phyloP scores from a whole-genome alignment of 306 rosid species.

The Citrullus mucosospermus region DNA sequence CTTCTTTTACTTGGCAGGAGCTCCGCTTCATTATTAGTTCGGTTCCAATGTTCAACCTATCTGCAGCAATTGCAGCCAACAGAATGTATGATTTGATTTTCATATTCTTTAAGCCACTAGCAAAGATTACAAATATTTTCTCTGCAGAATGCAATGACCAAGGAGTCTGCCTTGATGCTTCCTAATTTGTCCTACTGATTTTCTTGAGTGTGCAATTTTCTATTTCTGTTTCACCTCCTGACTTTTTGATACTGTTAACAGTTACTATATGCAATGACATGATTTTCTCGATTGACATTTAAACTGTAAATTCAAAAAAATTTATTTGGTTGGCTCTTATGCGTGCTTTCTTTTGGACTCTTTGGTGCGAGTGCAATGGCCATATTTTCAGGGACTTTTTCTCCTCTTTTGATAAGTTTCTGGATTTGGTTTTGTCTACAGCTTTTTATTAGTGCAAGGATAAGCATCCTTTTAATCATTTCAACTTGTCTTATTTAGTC shows the following conservation, averaged over 20 bases:
- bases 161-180: background rate
- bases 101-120: background rate
- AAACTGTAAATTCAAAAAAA: background rate
- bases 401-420: too few species aligned
- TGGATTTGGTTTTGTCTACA: too few species aligned
- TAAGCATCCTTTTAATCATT: too few species aligned
- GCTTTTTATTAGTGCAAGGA: too few species aligned
- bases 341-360: too few species aligned
- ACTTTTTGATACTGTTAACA: background rate
- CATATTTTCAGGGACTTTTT: too few species aligned
- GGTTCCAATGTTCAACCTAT: conserved; percentile 80
- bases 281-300: background rate
- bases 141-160: background rate
- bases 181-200: background rate
- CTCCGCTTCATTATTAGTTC: conserved; percentile 79
- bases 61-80: conserved; percentile 73
- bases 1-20: conserved; percentile 53
- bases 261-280: background rate
- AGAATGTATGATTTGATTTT: conserved; percentile 52
- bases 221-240: background rate
- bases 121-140: background rate
- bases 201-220: background rate
- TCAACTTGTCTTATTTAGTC: too few species aligned
- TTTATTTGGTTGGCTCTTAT: too few species aligned
- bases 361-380: too few species aligned